Percentiles rank a stretch among this genome's conserved stretches.
phyloP scores from a whole-genome alignment of 225 moss, liverwort and hornwort species.

The Polytrichum commune region DNA sequence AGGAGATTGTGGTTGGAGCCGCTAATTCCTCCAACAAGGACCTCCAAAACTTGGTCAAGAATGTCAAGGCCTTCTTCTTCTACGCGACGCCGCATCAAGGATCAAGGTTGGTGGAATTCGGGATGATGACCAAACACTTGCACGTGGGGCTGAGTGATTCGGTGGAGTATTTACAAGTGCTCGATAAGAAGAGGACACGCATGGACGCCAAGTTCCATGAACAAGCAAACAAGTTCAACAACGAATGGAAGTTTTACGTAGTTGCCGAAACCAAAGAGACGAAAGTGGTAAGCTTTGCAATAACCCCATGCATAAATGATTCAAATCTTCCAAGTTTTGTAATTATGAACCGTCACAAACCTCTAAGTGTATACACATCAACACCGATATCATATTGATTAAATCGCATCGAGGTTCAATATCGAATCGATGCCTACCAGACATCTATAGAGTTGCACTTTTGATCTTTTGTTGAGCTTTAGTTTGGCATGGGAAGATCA shows the following conservation, averaged over 20 bases:
- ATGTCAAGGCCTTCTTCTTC: not conserved
- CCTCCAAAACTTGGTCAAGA: not conserved
- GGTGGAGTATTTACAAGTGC: not conserved
- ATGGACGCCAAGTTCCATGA: not conserved
- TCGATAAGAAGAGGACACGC: not conserved
- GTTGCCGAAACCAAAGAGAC: not conserved
- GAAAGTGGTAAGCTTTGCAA: not conserved
- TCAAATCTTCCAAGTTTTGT: not conserved
- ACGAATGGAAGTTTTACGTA: not conserved
- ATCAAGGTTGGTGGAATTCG: not conserved
- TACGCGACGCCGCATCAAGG: not conserved
- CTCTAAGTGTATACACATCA: too few species aligned
- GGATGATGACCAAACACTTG: not conserved
- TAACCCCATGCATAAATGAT: not conserved
- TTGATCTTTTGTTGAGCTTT: not conserved
- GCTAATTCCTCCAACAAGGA: not conserved
- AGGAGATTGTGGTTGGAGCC: slow-evolving; percentile 7
- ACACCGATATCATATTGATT: too few species aligned
- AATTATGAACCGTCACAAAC: too few species aligned
- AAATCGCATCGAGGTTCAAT: too few species aligned
- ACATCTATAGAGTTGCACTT: too few species aligned
- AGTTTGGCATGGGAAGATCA: too few species aligned
- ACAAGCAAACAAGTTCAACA: not conserved
- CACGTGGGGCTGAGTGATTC: not conserved
- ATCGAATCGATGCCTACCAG: too few species aligned